phyloP scores from a whole-genome alignment of 495 filamentous ascomycete genomes.

The Xylaria palmicola region DNA sequence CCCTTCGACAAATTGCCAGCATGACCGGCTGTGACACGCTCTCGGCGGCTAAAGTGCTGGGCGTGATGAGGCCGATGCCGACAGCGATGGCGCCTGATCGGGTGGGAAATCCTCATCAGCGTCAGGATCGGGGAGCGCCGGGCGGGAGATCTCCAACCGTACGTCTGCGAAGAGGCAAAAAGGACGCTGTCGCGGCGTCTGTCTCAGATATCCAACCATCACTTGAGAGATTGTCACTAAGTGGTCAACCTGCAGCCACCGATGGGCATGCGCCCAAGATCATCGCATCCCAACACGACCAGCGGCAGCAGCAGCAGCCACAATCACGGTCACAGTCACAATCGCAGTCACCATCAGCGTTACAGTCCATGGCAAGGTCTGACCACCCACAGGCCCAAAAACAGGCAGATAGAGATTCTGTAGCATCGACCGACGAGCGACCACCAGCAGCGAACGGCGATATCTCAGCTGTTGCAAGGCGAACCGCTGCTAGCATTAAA shows the following conservation, averaged over 20 bases:
- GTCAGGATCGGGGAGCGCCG: conserved; percentile 38
- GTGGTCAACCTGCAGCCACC: conserved; percentile 30
- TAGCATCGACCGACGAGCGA: background rate
- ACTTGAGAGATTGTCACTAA: conserved; percentile 34
- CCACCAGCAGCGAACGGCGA: background rate
- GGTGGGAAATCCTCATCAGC: conserved; percentile 5
- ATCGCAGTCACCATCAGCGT: conserved; percentile 8
- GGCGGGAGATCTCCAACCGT: conserved; percentile 74
- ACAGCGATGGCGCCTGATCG: conserved; percentile 14
- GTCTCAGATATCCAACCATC: conserved; percentile 30
- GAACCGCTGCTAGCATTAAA: background rate
- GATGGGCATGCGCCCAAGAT: conserved; percentile 19
- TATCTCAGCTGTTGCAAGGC: background rate
- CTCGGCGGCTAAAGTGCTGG: conserved; percentile 57
- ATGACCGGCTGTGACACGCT: conserved; percentile 70
- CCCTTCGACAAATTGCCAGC: conserved; percentile 72
- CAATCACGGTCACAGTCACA: background rate
- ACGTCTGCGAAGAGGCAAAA: conserved; percentile 71
- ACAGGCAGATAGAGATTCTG: conserved; percentile 8
- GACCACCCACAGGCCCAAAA: conserved; percentile 7
- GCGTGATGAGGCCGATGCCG: conserved; percentile 30
- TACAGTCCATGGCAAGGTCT: conserved; percentile 31
- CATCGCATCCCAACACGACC: conserved; percentile 10
- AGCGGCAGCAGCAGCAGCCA: background rate
- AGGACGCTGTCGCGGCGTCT: conserved; percentile 24